phyloP scores from a whole-genome alignment of 179 eudicot genomes.

The Spergularia azorica region DNA sequence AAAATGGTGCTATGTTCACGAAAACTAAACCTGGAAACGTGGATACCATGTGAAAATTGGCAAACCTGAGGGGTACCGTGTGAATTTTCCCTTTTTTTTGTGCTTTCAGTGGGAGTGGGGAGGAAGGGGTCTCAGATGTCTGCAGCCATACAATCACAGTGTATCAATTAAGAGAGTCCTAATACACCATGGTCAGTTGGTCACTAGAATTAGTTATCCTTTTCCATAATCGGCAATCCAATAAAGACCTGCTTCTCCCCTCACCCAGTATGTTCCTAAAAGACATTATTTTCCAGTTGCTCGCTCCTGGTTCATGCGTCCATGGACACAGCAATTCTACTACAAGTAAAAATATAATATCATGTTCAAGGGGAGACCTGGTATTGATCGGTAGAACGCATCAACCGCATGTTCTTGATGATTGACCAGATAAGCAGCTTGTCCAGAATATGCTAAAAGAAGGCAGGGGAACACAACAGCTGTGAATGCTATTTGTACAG shows the following conservation, averaged over 20 bases:
- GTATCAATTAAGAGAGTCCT: too few species aligned
- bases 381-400: constrained; percentile 95
- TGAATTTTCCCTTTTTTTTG: too few species aligned
- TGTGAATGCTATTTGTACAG: constrained; percentile 92
- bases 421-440: constrained; percentile 89
- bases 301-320: neutral
- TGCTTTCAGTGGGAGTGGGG: too few species aligned
- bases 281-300: neutral
- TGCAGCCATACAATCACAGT: too few species aligned
- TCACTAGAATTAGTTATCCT: too few species aligned
- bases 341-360: neutral
- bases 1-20: too few species aligned
- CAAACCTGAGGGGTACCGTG: too few species aligned
- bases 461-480: constrained; percentile 90
- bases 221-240: too few species aligned
- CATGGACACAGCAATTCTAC: neutral
- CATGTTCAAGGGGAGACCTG: constrained; percentile 50
- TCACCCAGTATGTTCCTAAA: neutral
- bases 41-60: too few species aligned
- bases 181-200: too few species aligned
- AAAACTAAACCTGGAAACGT: too few species aligned
- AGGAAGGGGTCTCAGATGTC: too few species aligned
- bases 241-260: neutral
- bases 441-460: constrained; percentile 94
- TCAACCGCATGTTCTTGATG: constrained; percentile 69